phyloP scores from a whole-genome alignment of 2,329 filamentous ascomycete species.

The Fusarium sp. region DNA sequence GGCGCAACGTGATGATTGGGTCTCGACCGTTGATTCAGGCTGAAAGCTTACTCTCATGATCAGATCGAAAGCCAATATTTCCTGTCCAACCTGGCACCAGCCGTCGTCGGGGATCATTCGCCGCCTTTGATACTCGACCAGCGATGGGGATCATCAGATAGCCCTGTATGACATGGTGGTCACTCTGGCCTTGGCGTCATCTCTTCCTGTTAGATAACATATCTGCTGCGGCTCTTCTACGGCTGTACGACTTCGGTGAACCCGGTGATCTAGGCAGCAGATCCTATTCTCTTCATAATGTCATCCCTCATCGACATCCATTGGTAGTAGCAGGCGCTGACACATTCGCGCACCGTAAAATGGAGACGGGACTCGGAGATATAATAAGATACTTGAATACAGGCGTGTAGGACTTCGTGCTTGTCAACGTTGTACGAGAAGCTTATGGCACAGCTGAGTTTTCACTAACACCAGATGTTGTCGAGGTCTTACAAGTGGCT shows the following conservation, averaged over 20 bases:
- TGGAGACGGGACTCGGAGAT: background rate
- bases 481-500: background rate
- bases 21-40: background rate
- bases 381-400: background rate
- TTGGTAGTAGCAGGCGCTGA: background rate
- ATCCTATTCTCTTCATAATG: background rate
- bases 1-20: background rate
- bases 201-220: background rate
- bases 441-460: background rate
- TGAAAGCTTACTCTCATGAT: background rate
- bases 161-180: conserved; percentile 6
- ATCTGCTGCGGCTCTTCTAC: background rate
- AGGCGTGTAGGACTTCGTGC: background rate
- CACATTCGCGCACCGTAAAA: background rate
- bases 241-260: background rate
- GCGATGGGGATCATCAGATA: conserved; percentile 9
- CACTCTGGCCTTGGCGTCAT: conserved; percentile 5
- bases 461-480: background rate
- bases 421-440: background rate
- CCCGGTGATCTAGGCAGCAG: conserved; percentile 1
- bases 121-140: background rate
- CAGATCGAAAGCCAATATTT: background rate
- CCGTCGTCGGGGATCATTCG: background rate
- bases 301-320: background rate
- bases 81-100: background rate